Percentiles rank a stretch among this genome's conserved stretches.
These are phyloP conservation scores for Paragyromitra xinjiangensis DNA, from an alignment of 495 filamentous ascomycete species.

Conservation along the genomic window DNA sequence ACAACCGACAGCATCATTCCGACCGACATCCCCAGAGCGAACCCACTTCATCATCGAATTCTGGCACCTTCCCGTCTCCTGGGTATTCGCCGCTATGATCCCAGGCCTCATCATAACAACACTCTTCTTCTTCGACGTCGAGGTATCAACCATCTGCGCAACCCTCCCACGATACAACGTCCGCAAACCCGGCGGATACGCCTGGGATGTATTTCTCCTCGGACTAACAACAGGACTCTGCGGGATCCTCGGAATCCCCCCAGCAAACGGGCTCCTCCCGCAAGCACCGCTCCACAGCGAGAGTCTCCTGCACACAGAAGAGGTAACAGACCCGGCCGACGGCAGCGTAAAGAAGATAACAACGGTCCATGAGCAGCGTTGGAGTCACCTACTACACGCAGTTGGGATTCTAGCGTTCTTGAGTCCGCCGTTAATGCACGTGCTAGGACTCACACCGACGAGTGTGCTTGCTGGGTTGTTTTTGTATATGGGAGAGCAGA, in stretches of 20 bases:
- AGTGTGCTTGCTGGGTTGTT: constrained; percentile 75
- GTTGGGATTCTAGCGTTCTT: constrained; percentile 69
- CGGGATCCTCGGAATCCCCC: constrained; percentile 74
- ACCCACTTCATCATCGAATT: constrained; percentile 71
- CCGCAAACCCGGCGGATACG: constrained; percentile 72
- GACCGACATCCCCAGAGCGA: constrained; percentile 68
- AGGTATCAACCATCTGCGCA: constrained; percentile 79
- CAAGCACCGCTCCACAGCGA: constrained; percentile 77
- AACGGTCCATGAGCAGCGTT: constrained; percentile 72
- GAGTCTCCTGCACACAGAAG: constrained; percentile 68
- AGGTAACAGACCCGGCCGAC: constrained; percentile 54
- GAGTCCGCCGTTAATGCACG: constrained; percentile 73
- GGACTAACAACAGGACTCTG: constrained; percentile 75
- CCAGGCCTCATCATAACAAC: constrained; percentile 74
- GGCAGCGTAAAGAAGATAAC: constrained; percentile 51
- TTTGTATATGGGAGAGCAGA: constrained; percentile 79
- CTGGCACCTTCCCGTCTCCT: constrained; percentile 69
- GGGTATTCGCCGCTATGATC: constrained; percentile 72
- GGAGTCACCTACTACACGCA: constrained; percentile 72
- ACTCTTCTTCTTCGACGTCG: constrained; percentile 79
- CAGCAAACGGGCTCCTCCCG: constrained; percentile 74
- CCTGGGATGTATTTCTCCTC: constrained; percentile 74
- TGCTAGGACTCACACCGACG: constrained; percentile 73
- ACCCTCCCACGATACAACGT: constrained; percentile 74
- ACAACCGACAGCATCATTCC: constrained; percentile 64